Base-by-base conservation (phyloP, 306 rosid species). In the Quercus parvula region DNA sequence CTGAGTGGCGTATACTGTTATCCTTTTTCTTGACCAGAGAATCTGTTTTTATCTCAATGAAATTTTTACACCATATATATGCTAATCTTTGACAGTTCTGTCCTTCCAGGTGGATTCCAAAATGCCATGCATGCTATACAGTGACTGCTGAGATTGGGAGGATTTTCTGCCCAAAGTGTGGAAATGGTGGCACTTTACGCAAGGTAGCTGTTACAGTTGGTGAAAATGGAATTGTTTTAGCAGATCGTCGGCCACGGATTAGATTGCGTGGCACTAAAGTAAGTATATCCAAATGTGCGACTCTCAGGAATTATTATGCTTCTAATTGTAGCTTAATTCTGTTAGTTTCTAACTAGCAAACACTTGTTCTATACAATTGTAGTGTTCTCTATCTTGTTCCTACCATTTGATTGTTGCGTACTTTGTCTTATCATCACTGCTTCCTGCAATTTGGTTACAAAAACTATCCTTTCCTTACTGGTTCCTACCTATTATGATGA, bases 151-250 rank as follows among this genome's bases (percentile, higher is more conserved):
- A 93, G 78, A 87, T 88, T 78, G 97, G 94, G 80, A 93, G 89
- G 83, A 90, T 96, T 58, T 93, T 96, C 85, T 91, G 99, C 80
- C 97, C 98, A 2, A 93, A 93, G 73, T 93, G 99, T 85, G 99
- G 99, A 82, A 96, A 93, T 81, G 99, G 99, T 75, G 99, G 98
- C 73, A 96, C 98, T 81, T 83, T 96, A 82, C 94, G 92, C 41
- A 96, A 96, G 86, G 98, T 96, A 20, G 99, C 99, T 52, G 99
- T 96, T 81, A 96, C 97, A 51, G 98, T 96, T 77, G 96, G 94
- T 74, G 98, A 96, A 83, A 96, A 93, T 84, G 99, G 98, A 81
- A 75, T 93, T 82, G 81, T 89, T 73, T 56, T 90, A 79, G 94
- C 94, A 19, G 94, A 84, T 46, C 96, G 93, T 55, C 87, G 87